Base-by-base conservation (phyloP, 2,329 filamentous ascomycete genomes). In the Mycosphaerella sp. region DNA sequence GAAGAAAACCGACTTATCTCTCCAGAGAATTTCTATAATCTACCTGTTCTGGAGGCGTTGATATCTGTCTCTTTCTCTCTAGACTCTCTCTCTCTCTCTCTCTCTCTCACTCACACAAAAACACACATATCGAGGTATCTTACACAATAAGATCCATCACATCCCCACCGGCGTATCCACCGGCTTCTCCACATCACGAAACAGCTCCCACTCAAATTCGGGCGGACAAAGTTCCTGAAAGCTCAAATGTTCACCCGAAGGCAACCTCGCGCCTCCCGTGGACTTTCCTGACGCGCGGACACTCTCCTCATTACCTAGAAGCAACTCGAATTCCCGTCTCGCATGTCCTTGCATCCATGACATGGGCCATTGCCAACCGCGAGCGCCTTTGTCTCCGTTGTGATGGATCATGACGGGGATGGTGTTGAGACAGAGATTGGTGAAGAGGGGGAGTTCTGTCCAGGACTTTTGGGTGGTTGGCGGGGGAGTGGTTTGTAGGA, bases 241-340 rank as follows among this genome's bases (percentile, higher is more conserved):
- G 14, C 28, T 44, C 34, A 59, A 16, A 21, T 44, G 67, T 58
- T 58, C 73, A 66, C 71, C 73, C 69, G 66, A 65, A 66, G 21
- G 67, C 66, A 54, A 71, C 63, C 2, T 70, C 68, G 30, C 71
- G 68, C 16, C 68, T 58, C 37, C 52, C 2, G 50, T 51, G 6
- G 69, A 62, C 4, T 68, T 66, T 1, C 67, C 68, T 43, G 69
- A 64, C 3, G 45, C 37, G 44, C 21, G 34, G 4, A 41, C 40
- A 32, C 17, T 44, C n/a, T 32, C 32, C n/a, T 37, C 41, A 6
- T 46, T 50, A 70, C 68, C 2, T 67, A 65, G 21, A 68, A 63
- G 12, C 68, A 50, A 7, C 16, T 52, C 45, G 18, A 59, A 35
- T 32, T 53, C 17, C 17, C 32, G 41, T 28, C 56, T 44, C 2